Evolutionary conservation across 2,329 filamentous ascomycete species (phyloP).

Genomic region (Chrysoporthe cubensis): DNA sequence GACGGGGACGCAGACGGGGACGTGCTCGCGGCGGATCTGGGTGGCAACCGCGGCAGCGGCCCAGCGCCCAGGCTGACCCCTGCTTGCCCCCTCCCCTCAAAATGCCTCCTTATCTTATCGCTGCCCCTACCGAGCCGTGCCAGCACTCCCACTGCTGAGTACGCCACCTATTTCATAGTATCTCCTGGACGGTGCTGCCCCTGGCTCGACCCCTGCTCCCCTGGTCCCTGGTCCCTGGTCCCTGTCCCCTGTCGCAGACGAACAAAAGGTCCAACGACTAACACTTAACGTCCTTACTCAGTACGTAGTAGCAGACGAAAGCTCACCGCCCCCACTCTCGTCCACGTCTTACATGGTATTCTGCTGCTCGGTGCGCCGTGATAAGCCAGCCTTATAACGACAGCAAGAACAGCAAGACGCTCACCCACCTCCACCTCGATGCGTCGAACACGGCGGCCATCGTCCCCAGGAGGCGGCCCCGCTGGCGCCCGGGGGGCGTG

Average conservation of each 20-base stretch:
- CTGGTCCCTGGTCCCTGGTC: background rate
- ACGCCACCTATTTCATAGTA: no score
- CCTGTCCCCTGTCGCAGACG: background rate
- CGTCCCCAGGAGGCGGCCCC: no score
- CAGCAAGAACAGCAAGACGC: no score
- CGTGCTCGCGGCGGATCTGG: background rate
- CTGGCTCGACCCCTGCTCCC: background rate
- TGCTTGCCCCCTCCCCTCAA: background rate
- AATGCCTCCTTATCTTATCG: background rate
- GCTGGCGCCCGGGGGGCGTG: no score
- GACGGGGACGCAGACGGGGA: no score
- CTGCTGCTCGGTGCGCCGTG: background rate
- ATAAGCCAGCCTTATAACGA: background rate
- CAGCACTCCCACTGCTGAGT: no score
- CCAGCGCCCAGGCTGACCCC: background rate
- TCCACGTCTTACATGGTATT: background rate
- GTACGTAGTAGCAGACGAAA: no score
- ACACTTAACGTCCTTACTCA: background rate
- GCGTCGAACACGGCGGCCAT: no score
- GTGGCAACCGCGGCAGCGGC: slow-evolving; percentile 1
- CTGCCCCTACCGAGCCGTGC: background rate
- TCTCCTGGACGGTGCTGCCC: no score
- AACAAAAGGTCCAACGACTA: background rate
- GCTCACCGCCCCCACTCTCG: background rate
- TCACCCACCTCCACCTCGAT: no score